A percentile compares a stretch with the other conserved stretches of the same genome.
phyloP scores from a whole-genome alignment of 2,329 filamentous ascomycete genomes.

The Talaromyces albobiverticillius region DNA sequence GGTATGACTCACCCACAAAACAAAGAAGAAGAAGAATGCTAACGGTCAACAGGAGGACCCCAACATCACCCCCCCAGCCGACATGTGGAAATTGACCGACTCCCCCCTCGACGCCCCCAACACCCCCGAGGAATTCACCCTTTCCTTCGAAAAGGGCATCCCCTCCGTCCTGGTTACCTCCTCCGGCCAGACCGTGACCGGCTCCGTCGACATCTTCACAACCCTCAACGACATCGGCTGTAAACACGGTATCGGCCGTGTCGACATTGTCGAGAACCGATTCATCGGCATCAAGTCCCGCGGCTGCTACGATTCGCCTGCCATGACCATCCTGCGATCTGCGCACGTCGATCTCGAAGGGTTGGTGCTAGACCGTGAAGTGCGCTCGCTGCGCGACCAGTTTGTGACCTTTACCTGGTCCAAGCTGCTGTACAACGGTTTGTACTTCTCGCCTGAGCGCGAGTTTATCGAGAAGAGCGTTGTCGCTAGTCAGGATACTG shows the following conservation, averaged over 20 bases:
- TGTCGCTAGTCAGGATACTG: constrained; percentile 53
- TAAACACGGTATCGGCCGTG: constrained; percentile 71
- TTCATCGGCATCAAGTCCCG: constrained; percentile 78
- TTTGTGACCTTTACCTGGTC: constrained; percentile 66
- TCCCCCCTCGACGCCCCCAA: constrained; percentile 70
- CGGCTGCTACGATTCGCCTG: constrained; percentile 68
- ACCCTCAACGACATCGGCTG: constrained; percentile 69
- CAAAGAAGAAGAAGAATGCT: background rate
- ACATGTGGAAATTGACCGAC: constrained; percentile 72
- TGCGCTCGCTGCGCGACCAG: constrained; percentile 67
- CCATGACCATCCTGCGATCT: constrained; percentile 42
- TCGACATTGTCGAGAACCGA: constrained; percentile 81
- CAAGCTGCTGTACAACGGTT: constrained; percentile 59
- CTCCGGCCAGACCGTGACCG: constrained; percentile 62
- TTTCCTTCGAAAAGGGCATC: constrained; percentile 73
- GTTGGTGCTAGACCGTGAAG: constrained; percentile 65
- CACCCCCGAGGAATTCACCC: constrained; percentile 66
- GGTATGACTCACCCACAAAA: constrained; percentile 23
- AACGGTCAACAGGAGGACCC: constrained; percentile 43
- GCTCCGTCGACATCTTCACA: constrained; percentile 69
- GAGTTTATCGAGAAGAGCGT: constrained; percentile 69
- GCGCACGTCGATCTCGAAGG: constrained; percentile 64
- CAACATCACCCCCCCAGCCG: constrained; percentile 62
- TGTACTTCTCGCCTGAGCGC: constrained; percentile 69
- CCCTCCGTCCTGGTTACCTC: constrained; percentile 63